Percentiles rank a stretch among this genome's conserved stretches.
These are phyloP conservation scores for Dipodascopsis uninucleata DNA, from an alignment of 805 yeast genomes.

Conservation along the genomic window DNA sequence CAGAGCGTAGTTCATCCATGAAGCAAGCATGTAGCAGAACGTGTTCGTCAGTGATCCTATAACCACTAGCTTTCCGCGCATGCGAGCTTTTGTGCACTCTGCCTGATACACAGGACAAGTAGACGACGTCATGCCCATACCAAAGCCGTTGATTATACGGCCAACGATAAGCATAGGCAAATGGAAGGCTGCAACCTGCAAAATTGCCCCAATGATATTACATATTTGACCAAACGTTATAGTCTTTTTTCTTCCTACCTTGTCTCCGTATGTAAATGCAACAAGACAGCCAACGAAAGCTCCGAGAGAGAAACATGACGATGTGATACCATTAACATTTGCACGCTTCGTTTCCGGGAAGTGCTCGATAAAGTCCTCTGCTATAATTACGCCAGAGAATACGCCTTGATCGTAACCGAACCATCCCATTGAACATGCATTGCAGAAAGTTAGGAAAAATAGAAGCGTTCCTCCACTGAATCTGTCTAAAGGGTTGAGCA, in stretches of 20 bases:
- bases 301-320: neutral
- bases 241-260: slow-evolving; percentile 5
- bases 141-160: slow-evolving; percentile 45
- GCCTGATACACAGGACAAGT: slow-evolving; percentile 78
- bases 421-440: neutral
- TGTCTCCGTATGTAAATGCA: slow-evolving; percentile 1
- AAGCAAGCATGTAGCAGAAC: slow-evolving; percentile 65
- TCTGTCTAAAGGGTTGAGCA: neutral
- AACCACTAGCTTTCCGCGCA: slow-evolving; percentile 46
- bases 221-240: slow-evolving; percentile 1
- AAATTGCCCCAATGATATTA: slow-evolving; percentile 44
- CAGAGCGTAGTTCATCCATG: slow-evolving; percentile 66
- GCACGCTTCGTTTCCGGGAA: neutral
- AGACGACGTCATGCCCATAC: slow-evolving; percentile 30
- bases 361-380: neutral
- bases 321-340: neutral
- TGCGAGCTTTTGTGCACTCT: slow-evolving; percentile 44
- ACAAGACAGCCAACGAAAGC: neutral
- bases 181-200: slow-evolving; percentile 51
- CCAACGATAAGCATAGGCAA: slow-evolving; percentile 65
- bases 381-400: neutral
- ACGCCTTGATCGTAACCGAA: slow-evolving; percentile 3
- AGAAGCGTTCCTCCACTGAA: neutral
- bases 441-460: neutral
- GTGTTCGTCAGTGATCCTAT: slow-evolving; percentile 63